These are phyloP conservation scores for Blastobotrys aristatus DNA, from an alignment of 1,139 yeast genomes.

Conservation along the genomic window DNA sequence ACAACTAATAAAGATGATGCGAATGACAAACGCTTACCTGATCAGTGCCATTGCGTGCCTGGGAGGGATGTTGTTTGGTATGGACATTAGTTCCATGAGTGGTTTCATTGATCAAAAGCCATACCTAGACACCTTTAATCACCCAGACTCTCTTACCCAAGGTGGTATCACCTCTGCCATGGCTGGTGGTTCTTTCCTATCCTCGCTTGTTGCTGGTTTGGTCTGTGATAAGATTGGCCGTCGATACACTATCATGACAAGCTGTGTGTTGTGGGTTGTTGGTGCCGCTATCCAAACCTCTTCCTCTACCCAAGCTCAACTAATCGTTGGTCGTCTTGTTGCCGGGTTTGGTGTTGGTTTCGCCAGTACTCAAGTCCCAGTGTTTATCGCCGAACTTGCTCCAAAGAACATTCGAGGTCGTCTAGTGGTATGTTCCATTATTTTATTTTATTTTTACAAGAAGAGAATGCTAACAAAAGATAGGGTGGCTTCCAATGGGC, in stretches of 20 bases:
- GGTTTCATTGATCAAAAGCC: slow-evolving; percentile 76
- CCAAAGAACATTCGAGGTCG: slow-evolving; percentile 64
- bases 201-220: slow-evolving; percentile 34
- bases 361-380: slow-evolving; percentile 68
- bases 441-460: no score
- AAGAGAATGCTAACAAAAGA: no score
- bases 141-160: slow-evolving; percentile 46
- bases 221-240: slow-evolving; percentile 74
- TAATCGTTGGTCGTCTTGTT: slow-evolving; percentile 56
- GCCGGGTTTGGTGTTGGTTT: slow-evolving; percentile 69
- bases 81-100: slow-evolving; percentile 86
- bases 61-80: slow-evolving; percentile 93
- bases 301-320: slow-evolving; percentile 68
- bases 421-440: no score
- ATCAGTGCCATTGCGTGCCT: slow-evolving; percentile 57
- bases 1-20: not conserved
- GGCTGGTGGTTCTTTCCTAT: slow-evolving; percentile 76
- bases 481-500: slow-evolving; percentile 66
- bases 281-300: slow-evolving; percentile 84
- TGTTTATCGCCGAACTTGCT: slow-evolving; percentile 66
- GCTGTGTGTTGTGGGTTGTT: slow-evolving; percentile 67
- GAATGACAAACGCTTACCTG: slow-evolving; percentile 34
- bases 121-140: slow-evolving; percentile 39
- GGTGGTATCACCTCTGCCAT: slow-evolving; percentile 96
- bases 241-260: slow-evolving; percentile 67